A percentile compares a stretch with the other conserved stretches of the same genome.
Evolutionary conservation across 805 yeast species (phyloP).

Genomic region (Hanseniaspora lachancei): DNA sequence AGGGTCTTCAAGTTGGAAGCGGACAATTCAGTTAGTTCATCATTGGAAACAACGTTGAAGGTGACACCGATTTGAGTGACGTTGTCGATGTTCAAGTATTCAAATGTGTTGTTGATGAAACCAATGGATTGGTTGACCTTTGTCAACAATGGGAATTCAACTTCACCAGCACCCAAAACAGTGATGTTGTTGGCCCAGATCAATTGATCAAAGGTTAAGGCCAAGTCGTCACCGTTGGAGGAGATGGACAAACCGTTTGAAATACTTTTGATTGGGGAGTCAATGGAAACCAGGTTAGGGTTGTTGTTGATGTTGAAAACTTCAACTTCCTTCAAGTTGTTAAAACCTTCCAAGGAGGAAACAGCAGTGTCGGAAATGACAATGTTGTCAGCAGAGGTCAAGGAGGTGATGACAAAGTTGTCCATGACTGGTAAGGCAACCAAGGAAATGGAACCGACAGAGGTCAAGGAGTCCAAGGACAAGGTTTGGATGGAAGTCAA

Average conservation of each 20-base stretch:
- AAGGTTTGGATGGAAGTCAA: slow-evolving; percentile 57
- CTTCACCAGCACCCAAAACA: slow-evolving; percentile 64
- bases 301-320: slow-evolving; percentile 86
- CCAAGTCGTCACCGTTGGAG: slow-evolving; percentile 69
- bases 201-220: slow-evolving; percentile 55
- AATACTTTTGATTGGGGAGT: slow-evolving; percentile 61
- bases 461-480: slow-evolving; percentile 62
- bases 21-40: slow-evolving; percentile 51
- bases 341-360: slow-evolving; percentile 53
- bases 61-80: slow-evolving; percentile 66
- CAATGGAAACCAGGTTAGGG: slow-evolving; percentile 54
- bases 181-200: slow-evolving; percentile 79
- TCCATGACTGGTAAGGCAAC: slow-evolving; percentile 77
- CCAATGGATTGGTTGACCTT: slow-evolving; percentile 71
- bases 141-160: slow-evolving; percentile 56
- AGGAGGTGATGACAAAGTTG: slow-evolving; percentile 47
- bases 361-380: slow-evolving; percentile 62
- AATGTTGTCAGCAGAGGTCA: slow-evolving; percentile 60
- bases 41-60: slow-evolving; percentile 61
- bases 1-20: slow-evolving; percentile 57
- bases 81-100: slow-evolving; percentile 39
- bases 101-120: slow-evolving; percentile 58
- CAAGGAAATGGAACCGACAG: slow-evolving; percentile 70
- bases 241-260: slow-evolving; percentile 66
- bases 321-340: slow-evolving; percentile 32